Conservation (phyloP, 176 grass and related monocot species). For the Zoysia japonica region DNA sequence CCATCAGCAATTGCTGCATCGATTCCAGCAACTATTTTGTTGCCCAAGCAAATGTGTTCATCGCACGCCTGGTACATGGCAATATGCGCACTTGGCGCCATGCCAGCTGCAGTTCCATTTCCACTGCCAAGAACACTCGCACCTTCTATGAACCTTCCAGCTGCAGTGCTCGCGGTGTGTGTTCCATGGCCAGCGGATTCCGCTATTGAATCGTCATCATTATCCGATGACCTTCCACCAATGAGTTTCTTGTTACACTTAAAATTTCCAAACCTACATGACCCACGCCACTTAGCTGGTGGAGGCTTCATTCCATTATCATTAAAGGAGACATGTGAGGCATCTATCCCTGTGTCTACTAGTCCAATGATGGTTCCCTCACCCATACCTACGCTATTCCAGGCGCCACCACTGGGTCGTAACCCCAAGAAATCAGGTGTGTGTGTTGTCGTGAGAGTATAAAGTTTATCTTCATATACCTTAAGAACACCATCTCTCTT, state of each 20-base stretch:
- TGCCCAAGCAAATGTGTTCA: no score
- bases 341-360: conserved; percentile 45
- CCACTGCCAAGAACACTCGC: conserved; percentile 53
- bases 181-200: conserved; percentile 49
- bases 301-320: conserved; percentile 49
- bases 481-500: conserved; percentile 43
- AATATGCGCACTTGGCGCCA: conserved; percentile 53
- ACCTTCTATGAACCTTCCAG: conserved; percentile 33
- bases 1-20: conserved; percentile 57
- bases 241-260: conserved; percentile 60
- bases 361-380: conserved; percentile 50
- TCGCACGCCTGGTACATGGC: conserved; percentile 57
- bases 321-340: conserved; percentile 46
- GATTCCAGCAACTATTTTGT: conserved; percentile 28
- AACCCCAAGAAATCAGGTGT: conserved; percentile 50
- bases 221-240: conserved; percentile 19
- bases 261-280: conserved; percentile 20
- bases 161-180: conserved; percentile 60
- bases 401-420: conserved; percentile 10
- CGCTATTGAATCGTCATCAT: no score
- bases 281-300: conserved; percentile 49
- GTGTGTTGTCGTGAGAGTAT: conserved; percentile 52
- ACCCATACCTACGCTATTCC: conserved; percentile 47
- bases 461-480: conserved; percentile 24
- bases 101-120: conserved; percentile 50